Conservation (phyloP, 2,329 filamentous ascomycete species). For the Aspergillus pseudotamarii region DNA sequence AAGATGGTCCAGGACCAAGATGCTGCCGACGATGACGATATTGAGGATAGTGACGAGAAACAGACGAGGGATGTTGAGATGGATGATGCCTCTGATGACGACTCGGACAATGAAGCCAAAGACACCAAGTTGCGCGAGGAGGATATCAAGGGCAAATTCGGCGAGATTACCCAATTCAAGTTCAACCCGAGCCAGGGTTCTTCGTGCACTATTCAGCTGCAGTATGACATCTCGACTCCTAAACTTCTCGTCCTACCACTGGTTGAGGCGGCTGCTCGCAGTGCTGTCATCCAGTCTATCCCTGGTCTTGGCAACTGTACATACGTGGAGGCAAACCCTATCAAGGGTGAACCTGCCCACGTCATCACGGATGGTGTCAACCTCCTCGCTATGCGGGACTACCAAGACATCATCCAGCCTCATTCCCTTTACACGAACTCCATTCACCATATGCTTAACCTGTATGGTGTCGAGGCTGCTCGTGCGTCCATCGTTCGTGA, state of each 20-base stretch:
- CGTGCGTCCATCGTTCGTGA: conserved; percentile 85
- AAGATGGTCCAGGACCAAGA: conserved; percentile 69
- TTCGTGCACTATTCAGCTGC: conserved; percentile 79
- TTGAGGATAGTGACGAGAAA: conserved; percentile 45
- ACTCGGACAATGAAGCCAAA: conserved; percentile 46
- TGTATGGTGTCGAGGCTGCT: conserved; percentile 93
- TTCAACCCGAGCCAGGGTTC: conserved; percentile 75
- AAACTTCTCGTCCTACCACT: conserved; percentile 93
- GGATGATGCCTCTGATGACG: conserved; percentile 38
- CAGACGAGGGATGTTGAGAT: conserved; percentile 40
- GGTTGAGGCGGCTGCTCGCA: conserved; percentile 77
- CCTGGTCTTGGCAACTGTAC: conserved; percentile 73
- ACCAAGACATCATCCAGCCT: conserved; percentile 81
- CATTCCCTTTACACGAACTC: conserved; percentile 90
- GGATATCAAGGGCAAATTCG: conserved; percentile 65
- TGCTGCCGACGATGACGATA: conserved; percentile 57
- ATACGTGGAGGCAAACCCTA: conserved; percentile 62
- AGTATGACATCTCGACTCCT: conserved; percentile 76
- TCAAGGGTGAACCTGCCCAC: conserved; percentile 50
- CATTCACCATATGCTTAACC: conserved; percentile 77
- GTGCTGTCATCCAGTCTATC: conserved; percentile 85
- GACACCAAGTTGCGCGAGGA: conserved; percentile 59
- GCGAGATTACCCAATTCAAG: conserved; percentile 73
- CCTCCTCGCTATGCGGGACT: conserved; percentile 85
- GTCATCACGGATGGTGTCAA: conserved; percentile 86